Conservation (phyloP, 305 asterid genomes). For the Fraxinus ornus region DNA sequence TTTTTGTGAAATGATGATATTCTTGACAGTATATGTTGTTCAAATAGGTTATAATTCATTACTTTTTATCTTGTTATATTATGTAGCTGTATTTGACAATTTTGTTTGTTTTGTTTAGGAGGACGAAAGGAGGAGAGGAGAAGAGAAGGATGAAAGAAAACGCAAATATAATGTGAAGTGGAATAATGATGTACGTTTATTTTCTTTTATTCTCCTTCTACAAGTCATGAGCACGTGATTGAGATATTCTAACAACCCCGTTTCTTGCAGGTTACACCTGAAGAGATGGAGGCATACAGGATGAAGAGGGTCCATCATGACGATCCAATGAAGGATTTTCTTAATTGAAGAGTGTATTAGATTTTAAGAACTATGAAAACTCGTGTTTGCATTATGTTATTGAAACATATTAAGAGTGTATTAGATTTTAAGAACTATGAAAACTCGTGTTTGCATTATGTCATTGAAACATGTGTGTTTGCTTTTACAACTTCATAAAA, state of each 20-base stretch:
- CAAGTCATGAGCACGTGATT: background rate
- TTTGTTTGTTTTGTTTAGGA: conserved; percentile 43
- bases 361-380: background rate
- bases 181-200: conserved; percentile 66
- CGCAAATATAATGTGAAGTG: conserved; percentile 92
- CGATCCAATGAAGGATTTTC: conserved; percentile 87
- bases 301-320: conserved; percentile 82
- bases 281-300: conserved; percentile 88
- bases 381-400: background rate
- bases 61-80: background rate
- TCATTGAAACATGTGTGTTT: no score
- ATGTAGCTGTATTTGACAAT: background rate
- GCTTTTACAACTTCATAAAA: no score
- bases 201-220: background rate
- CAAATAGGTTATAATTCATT: background rate
- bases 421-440: background rate
- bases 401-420: background rate
- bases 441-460: no score
- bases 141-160: conserved; percentile 85
- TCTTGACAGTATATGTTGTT: background rate
- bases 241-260: conserved; percentile 1
- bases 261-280: conserved; percentile 65
- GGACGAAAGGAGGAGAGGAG: conserved; percentile 70
- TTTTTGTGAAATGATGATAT: background rate
- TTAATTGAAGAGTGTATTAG: conserved; percentile 31